A percentile compares a stretch with the other conserved stretches of the same genome.
Evolutionary conservation across 768 basidiomycete species (phyloP).

Genomic region (Tulasnella sp.): DNA sequence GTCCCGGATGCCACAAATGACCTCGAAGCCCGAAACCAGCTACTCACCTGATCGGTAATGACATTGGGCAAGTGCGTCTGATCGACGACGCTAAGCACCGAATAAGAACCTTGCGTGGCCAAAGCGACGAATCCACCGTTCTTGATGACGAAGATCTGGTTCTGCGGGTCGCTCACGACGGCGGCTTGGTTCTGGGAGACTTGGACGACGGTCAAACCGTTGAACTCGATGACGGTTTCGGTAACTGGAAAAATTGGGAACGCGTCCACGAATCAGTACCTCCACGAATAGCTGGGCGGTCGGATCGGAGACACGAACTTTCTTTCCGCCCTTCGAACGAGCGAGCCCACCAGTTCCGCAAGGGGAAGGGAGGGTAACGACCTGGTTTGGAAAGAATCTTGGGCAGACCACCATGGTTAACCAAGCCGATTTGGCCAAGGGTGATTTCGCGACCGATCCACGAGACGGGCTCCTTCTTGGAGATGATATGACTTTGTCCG

Average conservation of each 20-base stretch:
- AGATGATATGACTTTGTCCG: slow-evolving; percentile 61
- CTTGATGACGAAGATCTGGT: slow-evolving; percentile 72
- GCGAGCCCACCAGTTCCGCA: slow-evolving; percentile 85
- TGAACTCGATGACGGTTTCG: slow-evolving; percentile 79
- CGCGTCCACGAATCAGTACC: background rate
- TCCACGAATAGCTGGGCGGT: too few relatives aligned
- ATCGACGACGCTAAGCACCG: slow-evolving; percentile 78
- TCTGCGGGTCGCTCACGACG: slow-evolving; percentile 45
- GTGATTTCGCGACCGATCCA: slow-evolving; percentile 74
- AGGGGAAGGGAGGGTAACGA: slow-evolving; percentile 73
- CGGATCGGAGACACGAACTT: slow-evolving; percentile 50
- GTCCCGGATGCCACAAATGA: too few relatives aligned
- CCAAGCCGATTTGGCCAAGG: slow-evolving; percentile 72
- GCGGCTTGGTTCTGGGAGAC: slow-evolving; percentile 74
- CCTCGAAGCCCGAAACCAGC: background rate
- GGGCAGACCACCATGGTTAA: slow-evolving; percentile 74
- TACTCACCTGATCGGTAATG: slow-evolving; percentile 45
- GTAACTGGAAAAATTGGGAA: slow-evolving; percentile 60
- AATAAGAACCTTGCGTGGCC: slow-evolving; percentile 75
- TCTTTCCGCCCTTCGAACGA: slow-evolving; percentile 70
- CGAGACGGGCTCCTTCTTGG: slow-evolving; percentile 66
- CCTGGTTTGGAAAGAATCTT: slow-evolving; percentile 75
- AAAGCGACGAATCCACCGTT: slow-evolving; percentile 61
- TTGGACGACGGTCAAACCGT: slow-evolving; percentile 81
- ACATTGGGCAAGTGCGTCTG: slow-evolving; percentile 72